Base-by-base conservation (phyloP, 805 yeast genomes). In the Wickerhamiella musiphila region DNA sequence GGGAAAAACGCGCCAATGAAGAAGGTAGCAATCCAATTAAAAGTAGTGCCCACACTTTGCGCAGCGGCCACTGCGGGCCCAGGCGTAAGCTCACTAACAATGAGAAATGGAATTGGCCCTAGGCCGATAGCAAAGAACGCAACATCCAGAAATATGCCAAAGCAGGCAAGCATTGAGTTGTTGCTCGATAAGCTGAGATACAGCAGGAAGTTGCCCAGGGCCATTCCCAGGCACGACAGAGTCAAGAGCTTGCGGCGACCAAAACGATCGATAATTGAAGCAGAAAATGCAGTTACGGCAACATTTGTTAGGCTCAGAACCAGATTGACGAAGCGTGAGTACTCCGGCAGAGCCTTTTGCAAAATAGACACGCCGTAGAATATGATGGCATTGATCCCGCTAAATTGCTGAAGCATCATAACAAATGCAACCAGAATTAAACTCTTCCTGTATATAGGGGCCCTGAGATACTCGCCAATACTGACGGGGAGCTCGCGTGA, bases 71-170 rank as follows among this genome's bases (percentile, higher is more conserved):
- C 73, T 2, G 86, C 86, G 37, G 72, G 70, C 2, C 66, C 57
- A 38, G 83, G 92, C 1, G 93, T 76, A n/a, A 86, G 73, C 50
- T 90, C 96, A 5, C 93, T 70, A 8, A 86, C 74, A 32, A 84
- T 56, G 42, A 86, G 57, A 56, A 90, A 86, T 26, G 98, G 98
- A 34, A 90, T 83, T 5, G 98, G 98, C 0, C 98, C 98, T 39
- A 83, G 52, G 0, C 98, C 98, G 21, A 78, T 58, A 0, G 95
- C 96, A 59, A 86, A 90, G 18, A 82, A 68, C 1, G 77, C 71
- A 30, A 86, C 83, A 49, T 82, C 84, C 1, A 65, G 48, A 33
- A 81, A 67, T 0, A 83, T 74, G 8, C 83, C 72, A 1, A 65
- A 31, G 1, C 77, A 71, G 1, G 84, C 64, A 10, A 74, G 38